Conservation (phyloP, 495 filamentous ascomycete genomes). For the Ascodesmis nigricans region DNA sequence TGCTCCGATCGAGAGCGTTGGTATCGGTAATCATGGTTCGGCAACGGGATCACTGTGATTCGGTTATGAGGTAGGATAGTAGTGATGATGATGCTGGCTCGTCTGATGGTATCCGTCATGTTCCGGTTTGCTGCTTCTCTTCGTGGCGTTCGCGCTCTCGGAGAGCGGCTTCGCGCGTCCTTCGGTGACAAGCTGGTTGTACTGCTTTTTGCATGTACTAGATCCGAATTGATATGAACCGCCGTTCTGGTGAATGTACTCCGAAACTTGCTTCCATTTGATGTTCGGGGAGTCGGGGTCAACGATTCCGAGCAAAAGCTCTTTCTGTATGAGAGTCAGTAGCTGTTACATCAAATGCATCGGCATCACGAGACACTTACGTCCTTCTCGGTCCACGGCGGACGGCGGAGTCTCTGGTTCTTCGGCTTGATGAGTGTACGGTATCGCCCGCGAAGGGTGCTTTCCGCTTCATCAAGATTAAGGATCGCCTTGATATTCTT, state of each 20-base stretch:
- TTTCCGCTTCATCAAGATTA: slow-evolving; percentile 56
- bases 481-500: slow-evolving; percentile 49
- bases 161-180: slow-evolving; percentile 11
- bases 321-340: slow-evolving; percentile 9
- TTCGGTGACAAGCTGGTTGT: slow-evolving; percentile 28
- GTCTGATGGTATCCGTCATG: slow-evolving; percentile 95
- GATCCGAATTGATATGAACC: slow-evolving; percentile 71
- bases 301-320: slow-evolving; percentile 13
- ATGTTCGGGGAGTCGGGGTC: slow-evolving; percentile 27
- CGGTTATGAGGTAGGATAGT: no score
- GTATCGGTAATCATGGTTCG: no score
- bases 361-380: slow-evolving; percentile 32
- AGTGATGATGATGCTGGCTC: slow-evolving; percentile 95
- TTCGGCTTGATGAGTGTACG: slow-evolving; percentile 60
- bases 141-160: slow-evolving; percentile 4
- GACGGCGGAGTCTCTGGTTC: slow-evolving; percentile 51
- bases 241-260: slow-evolving; percentile 46
- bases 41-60: no score
- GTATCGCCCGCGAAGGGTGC: slow-evolving; percentile 61
- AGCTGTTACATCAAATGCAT: neutral
- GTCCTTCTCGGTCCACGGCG: slow-evolving; percentile 53
- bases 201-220: slow-evolving; percentile 75
- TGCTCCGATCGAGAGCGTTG: no score
- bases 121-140: no score
- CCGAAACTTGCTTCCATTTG: slow-evolving; percentile 63